phyloP scores from a whole-genome alignment of 768 basidiomycete genomes.

The Trametes maxima region DNA sequence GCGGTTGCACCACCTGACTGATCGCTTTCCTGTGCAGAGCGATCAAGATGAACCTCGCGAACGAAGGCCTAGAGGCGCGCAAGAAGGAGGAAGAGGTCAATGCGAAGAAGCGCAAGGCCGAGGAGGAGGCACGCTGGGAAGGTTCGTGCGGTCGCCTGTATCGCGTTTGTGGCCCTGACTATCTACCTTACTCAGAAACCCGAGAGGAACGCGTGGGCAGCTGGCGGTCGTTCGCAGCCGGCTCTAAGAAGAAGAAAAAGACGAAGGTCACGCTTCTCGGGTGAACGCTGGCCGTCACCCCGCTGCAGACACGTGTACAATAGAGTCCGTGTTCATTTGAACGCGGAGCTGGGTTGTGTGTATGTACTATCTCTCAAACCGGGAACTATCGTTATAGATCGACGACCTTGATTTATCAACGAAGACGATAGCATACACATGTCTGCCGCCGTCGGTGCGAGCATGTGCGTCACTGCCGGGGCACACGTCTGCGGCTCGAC shows the following conservation, averaged over 20 bases:
- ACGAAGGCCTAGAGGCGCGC: conserved; percentile 90
- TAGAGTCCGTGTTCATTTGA: background rate
- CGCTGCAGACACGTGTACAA: background rate
- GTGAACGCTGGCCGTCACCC: conserved; percentile 12
- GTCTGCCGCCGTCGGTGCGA: background rate
- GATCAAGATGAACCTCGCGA: conserved; percentile 87
- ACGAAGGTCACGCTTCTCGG: conserved; percentile 47
- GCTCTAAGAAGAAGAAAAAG: conserved; percentile 85
- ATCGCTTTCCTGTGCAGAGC: conserved; percentile 51
- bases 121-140: conserved; percentile 90
- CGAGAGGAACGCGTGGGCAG: conserved; percentile 83
- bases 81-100: conserved; percentile 87
- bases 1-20: background rate
- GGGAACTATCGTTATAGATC: background rate
- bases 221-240: conserved; percentile 74
- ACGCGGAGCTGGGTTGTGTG: background rate
- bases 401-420: background rate
- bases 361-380: conserved; percentile 1
- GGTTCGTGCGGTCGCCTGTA: conserved; percentile 46
- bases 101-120: conserved; percentile 80
- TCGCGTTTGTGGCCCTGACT: background rate
- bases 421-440: background rate
- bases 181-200: conserved; percentile 31
- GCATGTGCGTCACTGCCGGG: conserved; percentile 7
- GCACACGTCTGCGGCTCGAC: background rate